phyloP scores from a whole-genome alignment of 257 asterid species.

The Scutellaria galericulata region DNA sequence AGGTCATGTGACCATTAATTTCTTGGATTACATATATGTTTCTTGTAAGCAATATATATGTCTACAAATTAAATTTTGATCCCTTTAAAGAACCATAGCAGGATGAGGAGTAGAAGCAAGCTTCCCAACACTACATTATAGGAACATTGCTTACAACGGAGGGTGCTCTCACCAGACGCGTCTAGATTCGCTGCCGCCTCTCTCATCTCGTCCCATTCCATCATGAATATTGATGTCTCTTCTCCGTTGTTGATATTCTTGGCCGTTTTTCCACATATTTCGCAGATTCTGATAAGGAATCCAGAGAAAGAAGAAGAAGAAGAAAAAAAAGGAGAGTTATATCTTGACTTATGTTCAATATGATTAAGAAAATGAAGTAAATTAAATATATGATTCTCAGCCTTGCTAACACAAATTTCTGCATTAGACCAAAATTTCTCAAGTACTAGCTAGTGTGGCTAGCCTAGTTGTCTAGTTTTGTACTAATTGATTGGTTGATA shows the following conservation, averaged over 20 bases:
- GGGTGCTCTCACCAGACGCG: conserved; percentile 31
- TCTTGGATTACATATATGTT: too few relatives aligned
- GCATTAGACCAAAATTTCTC: too few relatives aligned
- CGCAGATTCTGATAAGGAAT: conserved; percentile 47
- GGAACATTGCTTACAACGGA: conserved; percentile 36
- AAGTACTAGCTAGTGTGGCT: too few relatives aligned
- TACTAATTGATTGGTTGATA: background rate
- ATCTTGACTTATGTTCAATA: too few relatives aligned
- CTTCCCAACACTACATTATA: conserved; percentile 46
- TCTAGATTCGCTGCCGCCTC: conserved; percentile 27
- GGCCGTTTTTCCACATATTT: conserved; percentile 54
- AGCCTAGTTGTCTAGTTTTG: background rate
- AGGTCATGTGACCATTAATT: too few relatives aligned
- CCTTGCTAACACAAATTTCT: too few relatives aligned
- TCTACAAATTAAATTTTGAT: background rate
- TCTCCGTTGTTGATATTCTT: conserved; percentile 40
- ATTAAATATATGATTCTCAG: too few relatives aligned
- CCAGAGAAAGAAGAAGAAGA: too few relatives aligned
- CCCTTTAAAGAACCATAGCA: conserved; percentile 38
- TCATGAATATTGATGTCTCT: conserved; percentile 41
- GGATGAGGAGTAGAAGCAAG: conserved; percentile 42
- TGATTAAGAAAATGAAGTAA: too few relatives aligned
- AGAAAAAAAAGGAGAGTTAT: too few relatives aligned
- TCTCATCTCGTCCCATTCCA: conserved; percentile 50
- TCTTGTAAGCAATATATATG: too few relatives aligned